These are phyloP conservation scores for Porphyrellus cyaneotinctus DNA, from an alignment of 768 basidiomycete species.

Conservation along the genomic window DNA sequence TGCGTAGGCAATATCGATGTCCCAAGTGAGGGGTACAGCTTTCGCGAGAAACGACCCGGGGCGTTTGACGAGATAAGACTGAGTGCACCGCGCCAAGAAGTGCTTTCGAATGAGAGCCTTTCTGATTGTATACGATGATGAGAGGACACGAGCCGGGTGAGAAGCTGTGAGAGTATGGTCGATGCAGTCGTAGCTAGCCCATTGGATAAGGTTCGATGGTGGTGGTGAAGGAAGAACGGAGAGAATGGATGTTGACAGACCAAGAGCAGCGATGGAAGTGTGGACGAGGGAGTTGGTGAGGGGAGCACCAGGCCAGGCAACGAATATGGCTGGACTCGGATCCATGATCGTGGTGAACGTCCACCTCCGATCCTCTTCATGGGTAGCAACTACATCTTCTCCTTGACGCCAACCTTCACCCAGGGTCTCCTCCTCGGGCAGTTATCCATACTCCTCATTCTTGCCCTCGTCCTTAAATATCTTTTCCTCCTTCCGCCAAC, in stretches of 20 bases:
- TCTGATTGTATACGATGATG: conserved; percentile 84
- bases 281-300: conserved; percentile 49
- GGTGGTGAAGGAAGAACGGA: conserved; percentile 21
- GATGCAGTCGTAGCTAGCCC: conserved; percentile 87
- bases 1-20: conserved; percentile 80
- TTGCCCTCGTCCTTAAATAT: conserved; percentile 84
- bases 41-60: conserved; percentile 50
- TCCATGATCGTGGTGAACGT: conserved; percentile 6
- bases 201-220: conserved; percentile 50
- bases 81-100: conserved; percentile 73
- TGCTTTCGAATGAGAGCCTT: conserved; percentile 95
- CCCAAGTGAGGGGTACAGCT: conserved; percentile 72
- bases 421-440: conserved; percentile 94
- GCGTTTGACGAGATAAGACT: conserved; percentile 69
- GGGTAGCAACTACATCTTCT: conserved; percentile 56
- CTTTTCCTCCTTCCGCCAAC: conserved; percentile 85
- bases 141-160: conserved; percentile 48
- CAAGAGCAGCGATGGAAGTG: conserved; percentile 36
- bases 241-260: conserved; percentile 29
- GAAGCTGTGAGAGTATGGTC: conserved; percentile 68
- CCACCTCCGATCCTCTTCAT: conserved; percentile 9
- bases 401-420: conserved; percentile 86
- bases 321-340: conserved; percentile 32
- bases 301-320: conserved; percentile 53
- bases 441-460: conserved; percentile 75